Evolutionary conservation across 2,329 filamentous ascomycete genomes (phyloP).

Genomic region (Alternaria ethzedia): DNA sequence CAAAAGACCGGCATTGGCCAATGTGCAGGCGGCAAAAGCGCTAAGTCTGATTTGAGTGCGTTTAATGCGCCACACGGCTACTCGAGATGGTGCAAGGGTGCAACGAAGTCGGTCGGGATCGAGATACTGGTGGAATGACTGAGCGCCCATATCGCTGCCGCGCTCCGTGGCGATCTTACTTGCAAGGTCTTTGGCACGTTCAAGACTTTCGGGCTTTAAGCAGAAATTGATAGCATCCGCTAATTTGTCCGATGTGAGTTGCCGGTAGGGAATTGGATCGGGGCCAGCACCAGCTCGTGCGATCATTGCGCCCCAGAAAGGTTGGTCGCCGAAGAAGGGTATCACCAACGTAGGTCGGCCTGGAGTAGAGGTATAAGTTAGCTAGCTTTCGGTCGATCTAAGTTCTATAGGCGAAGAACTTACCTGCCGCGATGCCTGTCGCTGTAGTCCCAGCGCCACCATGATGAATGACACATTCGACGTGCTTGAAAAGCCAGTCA

Average conservation of each 20-base stretch:
- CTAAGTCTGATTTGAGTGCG: slow-evolving; percentile 27
- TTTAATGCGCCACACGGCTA: slow-evolving; percentile 33
- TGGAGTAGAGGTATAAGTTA: slow-evolving; percentile 46
- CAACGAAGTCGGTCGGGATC: slow-evolving; percentile 34
- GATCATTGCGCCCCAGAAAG: slow-evolving; percentile 61
- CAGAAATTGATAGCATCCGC: slow-evolving; percentile 56
- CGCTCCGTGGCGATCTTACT: slow-evolving; percentile 32
- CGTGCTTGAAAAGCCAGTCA: slow-evolving; percentile 83
- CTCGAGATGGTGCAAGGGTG: slow-evolving; percentile 25
- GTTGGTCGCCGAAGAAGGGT: slow-evolving; percentile 73
- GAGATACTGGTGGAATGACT: slow-evolving; percentile 32
- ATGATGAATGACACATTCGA: slow-evolving; percentile 81
- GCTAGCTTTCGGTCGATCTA: too few species aligned
- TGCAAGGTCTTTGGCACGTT: slow-evolving; percentile 28
- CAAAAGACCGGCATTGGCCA: slow-evolving; percentile 21
- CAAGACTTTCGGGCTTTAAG: slow-evolving; percentile 44
- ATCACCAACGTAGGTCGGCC: slow-evolving; percentile 82
- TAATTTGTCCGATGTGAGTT: slow-evolving; percentile 47
- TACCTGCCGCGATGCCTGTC: slow-evolving; percentile 59
- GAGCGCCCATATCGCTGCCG: slow-evolving; percentile 33
- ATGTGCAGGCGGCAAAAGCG: slow-evolving; percentile 31
- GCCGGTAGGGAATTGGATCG: slow-evolving; percentile 55
- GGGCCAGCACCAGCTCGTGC: slow-evolving; percentile 59
- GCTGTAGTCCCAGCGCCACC: slow-evolving; percentile 86
- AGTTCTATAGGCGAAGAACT: background rate